These are phyloP conservation scores for Sarcocystis neurona DNA, from an alignment of 169 alveolate species.

Conservation along the genomic window DNA sequence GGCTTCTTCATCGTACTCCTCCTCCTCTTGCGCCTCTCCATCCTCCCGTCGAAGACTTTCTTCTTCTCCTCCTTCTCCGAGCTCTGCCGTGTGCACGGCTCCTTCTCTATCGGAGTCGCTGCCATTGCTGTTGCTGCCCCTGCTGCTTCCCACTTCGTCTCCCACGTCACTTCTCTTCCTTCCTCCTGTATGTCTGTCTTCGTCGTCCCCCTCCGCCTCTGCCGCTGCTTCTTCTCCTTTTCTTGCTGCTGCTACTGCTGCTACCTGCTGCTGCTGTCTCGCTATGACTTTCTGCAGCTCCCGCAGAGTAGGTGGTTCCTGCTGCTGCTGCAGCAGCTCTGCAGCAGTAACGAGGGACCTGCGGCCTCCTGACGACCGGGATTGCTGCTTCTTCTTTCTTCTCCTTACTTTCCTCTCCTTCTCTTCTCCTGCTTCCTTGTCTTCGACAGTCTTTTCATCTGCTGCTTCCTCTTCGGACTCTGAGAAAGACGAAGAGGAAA, in stretches of 20 bases:
- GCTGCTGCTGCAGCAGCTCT: not conserved
- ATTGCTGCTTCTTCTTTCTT: not conserved
- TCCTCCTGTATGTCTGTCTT: not conserved
- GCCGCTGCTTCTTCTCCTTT: not conserved
- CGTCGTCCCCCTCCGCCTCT: not conserved
- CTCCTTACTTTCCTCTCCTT: not conserved
- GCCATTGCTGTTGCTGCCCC: not conserved
- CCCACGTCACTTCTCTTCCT: not conserved
- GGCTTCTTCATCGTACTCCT: not conserved
- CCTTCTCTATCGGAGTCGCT: no score
- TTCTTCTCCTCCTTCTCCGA: no score
- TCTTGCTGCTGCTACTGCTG: not conserved
- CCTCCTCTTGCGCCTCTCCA: constrained; percentile 11
- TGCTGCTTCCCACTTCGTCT: not conserved
- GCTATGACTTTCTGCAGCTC: not conserved
- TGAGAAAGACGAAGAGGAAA: no score
- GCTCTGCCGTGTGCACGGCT: no score
- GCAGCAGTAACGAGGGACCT: not conserved
- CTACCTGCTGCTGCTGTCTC: not conserved
- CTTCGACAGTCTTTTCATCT: not conserved
- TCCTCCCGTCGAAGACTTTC: no score
- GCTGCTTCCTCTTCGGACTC: no score
- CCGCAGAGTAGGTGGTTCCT: no score
- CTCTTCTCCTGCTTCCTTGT: not conserved
- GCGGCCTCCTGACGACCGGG: not conserved